phyloP scores from a whole-genome alignment of 163 green algal species.

The Picocystis sp. region DNA sequence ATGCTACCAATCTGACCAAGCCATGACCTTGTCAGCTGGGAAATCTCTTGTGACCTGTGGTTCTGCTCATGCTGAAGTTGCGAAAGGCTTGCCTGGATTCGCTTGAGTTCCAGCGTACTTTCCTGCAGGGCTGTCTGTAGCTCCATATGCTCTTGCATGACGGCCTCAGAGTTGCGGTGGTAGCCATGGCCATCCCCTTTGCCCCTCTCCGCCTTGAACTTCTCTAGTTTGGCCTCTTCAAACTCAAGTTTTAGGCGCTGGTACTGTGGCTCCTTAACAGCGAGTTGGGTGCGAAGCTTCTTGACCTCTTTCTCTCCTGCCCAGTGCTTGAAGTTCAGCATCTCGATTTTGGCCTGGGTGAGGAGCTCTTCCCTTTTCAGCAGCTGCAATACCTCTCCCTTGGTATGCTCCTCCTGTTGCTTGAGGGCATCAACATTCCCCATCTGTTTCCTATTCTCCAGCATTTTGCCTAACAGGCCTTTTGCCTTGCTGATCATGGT shows the following conservation, averaged over 20 bases:
- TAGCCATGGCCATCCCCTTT: neutral
- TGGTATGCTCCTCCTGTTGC: conserved; percentile 20
- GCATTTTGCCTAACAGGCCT: conserved; percentile 48
- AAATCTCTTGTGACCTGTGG: no score
- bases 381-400: conserved; percentile 43
- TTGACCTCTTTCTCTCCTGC: conserved; percentile 31
- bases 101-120: neutral
- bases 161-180: conserved; percentile 27
- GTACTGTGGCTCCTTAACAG: conserved; percentile 59
- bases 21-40: no score
- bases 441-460: conserved; percentile 38
- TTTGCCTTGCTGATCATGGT: conserved; percentile 42
- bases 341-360: conserved; percentile 61
- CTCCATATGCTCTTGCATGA: conserved; percentile 66
- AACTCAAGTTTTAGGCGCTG: conserved; percentile 60
- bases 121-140: conserved; percentile 66
- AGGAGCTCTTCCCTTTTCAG: conserved; percentile 54
- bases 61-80: no score
- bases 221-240: conserved; percentile 38
- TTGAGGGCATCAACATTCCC: conserved; percentile 12
- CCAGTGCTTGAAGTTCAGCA: conserved; percentile 42
- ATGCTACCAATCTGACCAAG: no score
- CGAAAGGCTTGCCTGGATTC: no score
- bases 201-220: neutral
- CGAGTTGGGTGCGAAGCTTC: conserved; percentile 36